Evolutionary conservation across 768 basidiomycete genomes (phyloP).

Genomic region (Termitomyces sp.): DNA sequence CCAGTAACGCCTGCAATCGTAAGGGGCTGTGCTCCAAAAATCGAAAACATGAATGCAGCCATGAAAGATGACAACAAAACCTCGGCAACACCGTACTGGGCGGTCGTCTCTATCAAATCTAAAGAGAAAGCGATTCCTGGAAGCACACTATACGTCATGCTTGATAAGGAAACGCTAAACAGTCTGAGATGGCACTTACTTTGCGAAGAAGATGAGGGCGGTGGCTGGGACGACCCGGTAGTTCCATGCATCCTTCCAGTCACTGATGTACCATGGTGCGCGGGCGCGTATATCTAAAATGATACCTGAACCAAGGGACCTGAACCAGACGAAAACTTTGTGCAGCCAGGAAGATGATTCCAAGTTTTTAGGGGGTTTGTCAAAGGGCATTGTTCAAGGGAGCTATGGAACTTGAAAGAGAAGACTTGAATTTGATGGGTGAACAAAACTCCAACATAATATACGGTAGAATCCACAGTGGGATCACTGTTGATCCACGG

Average conservation of each 20-base stretch:
- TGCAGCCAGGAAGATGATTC: neutral
- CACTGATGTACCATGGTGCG: conserved; percentile 73
- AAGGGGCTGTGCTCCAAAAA: conserved; percentile 86
- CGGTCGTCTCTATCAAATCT: conserved; percentile 87
- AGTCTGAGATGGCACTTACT: conserved; percentile 37
- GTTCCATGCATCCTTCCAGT: conserved; percentile 92
- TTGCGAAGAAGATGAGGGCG: conserved; percentile 80
- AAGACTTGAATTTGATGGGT: neutral
- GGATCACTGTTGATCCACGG: too few species aligned
- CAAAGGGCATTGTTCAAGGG: neutral
- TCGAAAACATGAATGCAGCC: conserved; percentile 82
- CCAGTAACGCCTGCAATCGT: conserved; percentile 91
- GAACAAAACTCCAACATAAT: neutral
- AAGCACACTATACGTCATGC: conserved; percentile 47
- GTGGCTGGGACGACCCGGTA: conserved; percentile 88
- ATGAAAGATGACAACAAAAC: conserved; percentile 81
- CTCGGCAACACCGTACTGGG: conserved; percentile 86
- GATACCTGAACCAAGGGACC: conserved; percentile 54
- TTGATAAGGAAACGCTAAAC: neutral
- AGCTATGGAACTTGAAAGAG: neutral
- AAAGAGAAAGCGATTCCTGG: conserved; percentile 91
- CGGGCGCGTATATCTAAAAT: conserved; percentile 63
- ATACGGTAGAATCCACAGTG: neutral
- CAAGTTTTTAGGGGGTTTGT: neutral
- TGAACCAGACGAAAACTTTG: conserved; percentile 19